Evolutionary conservation across 2,329 filamentous ascomycete genomes (phyloP).

Genomic region (Microsporum ferrugineum): DNA sequence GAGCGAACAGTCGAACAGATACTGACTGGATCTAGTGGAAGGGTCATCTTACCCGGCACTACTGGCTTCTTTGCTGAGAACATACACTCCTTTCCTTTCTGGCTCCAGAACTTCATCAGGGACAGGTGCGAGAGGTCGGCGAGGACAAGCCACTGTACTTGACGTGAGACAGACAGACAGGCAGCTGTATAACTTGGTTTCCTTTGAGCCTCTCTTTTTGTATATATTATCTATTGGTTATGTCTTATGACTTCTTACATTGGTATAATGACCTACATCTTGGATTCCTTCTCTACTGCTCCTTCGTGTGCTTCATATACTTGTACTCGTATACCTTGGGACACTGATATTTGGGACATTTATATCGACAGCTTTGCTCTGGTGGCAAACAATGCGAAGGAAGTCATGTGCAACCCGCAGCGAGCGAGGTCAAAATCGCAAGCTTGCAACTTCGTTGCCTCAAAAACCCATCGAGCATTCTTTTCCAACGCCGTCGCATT

Average conservation of each 20-base stretch:
- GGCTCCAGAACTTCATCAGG: constrained; percentile 48
- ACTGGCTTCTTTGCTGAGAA: constrained; percentile 33
- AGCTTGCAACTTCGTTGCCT: neutral
- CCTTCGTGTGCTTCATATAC: neutral
- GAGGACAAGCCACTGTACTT: neutral
- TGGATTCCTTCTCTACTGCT: neutral
- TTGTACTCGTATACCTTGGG: neutral
- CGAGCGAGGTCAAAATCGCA: neutral
- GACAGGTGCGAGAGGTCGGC: constrained; percentile 25
- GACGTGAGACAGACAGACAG: neutral
- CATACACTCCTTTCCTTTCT: constrained; percentile 47
- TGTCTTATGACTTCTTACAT: neutral
- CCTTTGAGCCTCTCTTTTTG: neutral
- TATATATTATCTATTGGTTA: neutral
- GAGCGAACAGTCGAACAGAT: constrained; percentile 52
- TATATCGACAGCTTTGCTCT: neutral
- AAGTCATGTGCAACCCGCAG: constrained; percentile 1
- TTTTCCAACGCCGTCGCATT: neutral
- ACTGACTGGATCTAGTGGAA: constrained; percentile 45
- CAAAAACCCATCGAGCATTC: neutral
- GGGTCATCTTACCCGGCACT: constrained; percentile 45
- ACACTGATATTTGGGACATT: neutral
- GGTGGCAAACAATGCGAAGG: neutral
- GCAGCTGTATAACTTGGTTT: neutral
- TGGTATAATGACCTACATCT: neutral